Base-by-base conservation (phyloP, 352 stramenopile species). In the Pythium rishiriense region DNA sequence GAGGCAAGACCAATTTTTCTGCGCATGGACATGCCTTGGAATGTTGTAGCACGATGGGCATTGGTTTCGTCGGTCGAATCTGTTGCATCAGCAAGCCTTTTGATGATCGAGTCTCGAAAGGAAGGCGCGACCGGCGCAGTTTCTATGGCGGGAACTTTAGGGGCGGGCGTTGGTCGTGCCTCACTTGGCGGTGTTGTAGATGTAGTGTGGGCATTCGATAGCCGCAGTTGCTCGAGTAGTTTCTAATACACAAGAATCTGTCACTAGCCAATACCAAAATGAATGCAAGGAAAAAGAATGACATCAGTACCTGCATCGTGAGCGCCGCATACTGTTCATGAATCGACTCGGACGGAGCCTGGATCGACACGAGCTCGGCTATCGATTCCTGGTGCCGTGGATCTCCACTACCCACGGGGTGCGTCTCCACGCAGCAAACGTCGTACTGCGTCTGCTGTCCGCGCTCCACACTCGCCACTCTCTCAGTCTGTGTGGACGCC, bases 151-250 rank as follows among this genome's bases (percentile, higher is more conserved):
- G n/a, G n/a, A n/a, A n/a, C n/a, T n/a, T n/a, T n/a, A n/a, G n/a
- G n/a, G n/a, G 8, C 37, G 37, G 37, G 4, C 37, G 2, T 12
- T 21, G 37, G 1, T 21, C 1, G 37, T 5, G 10, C 31, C 31
- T 11, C 19, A 31, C 45, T 19, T 25, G 28, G 28, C 7, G 46
- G 72, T 2, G 64, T 59, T 33, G 62, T 52, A 26, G 60, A 49
- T 10, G 56, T 48, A 31, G 58, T 21, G 9, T 33, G 39, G n/a
- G 26, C 26, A 29, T 49, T 51, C 39, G 41, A n/a, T 7, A 46
- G 46, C n/a, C 78, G 66, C 0, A 79, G 59, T 25, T 72, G 69
- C 43, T 80, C 61, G 41, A 78, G 72, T 10, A 83, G 50, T 43
- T 66, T 58, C 75, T 83, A 43, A n/a, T 1, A 39, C 33, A 39